These are phyloP conservation scores for Antrodiella citrinella DNA, from an alignment of 768 basidiomycete species.

Conservation along the genomic window DNA sequence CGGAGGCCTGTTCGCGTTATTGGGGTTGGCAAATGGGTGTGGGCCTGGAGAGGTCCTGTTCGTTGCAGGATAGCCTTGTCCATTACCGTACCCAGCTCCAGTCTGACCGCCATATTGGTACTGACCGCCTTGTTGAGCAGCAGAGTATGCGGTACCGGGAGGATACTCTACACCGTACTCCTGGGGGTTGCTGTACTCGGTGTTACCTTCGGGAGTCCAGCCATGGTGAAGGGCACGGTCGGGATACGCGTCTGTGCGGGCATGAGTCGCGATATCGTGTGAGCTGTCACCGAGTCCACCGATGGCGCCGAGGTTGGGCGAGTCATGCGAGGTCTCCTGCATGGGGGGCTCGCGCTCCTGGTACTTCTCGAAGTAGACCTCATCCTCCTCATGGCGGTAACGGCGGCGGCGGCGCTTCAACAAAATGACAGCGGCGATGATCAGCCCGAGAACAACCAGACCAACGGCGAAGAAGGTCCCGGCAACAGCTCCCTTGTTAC, in stretches of 20 bases:
- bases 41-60: slow-evolving; percentile 3
- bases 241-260: slow-evolving; percentile 17
- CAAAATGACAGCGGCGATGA: slow-evolving; percentile 23
- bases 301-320: background rate
- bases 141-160: slow-evolving; percentile 17
- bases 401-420: slow-evolving; percentile 23
- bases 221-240: slow-evolving; percentile 22
- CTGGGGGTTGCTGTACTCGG: slow-evolving; percentile 14
- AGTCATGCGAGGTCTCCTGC: slow-evolving; percentile 2
- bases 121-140: background rate
- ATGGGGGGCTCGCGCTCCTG: slow-evolving; percentile 7
- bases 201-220: slow-evolving; percentile 1
- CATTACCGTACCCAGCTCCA: background rate
- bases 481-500: slow-evolving; percentile 38
- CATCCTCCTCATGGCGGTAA: slow-evolving; percentile 20
- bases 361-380: slow-evolving; percentile 23
- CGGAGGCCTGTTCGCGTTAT: background rate
- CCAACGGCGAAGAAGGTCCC: slow-evolving; percentile 36
- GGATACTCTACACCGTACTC: slow-evolving; percentile 24
- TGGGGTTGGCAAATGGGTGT: slow-evolving; percentile 9
- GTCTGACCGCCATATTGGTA: background rate
- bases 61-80: background rate
- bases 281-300: slow-evolving; percentile 6
- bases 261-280: slow-evolving; percentile 12
- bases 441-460: slow-evolving; percentile 25